A percentile compares a stretch with the other conserved stretches of the same genome.
phyloP scores from a whole-genome alignment of 805 yeast species.

The Ogataea chonburiensis region DNA sequence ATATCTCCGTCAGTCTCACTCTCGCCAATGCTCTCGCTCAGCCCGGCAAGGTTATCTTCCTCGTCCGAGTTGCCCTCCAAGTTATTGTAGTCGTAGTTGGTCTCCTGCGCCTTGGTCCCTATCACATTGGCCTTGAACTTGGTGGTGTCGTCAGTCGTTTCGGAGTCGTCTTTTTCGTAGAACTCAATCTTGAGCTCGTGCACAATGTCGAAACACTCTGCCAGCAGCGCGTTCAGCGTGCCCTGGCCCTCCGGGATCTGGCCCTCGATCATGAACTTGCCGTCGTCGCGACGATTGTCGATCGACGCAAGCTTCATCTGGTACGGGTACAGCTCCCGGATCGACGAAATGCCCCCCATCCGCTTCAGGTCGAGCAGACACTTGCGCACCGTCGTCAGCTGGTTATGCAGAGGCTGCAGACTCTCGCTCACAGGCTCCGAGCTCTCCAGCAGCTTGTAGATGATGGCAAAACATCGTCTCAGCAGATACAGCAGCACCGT shows the following conservation, averaged over 20 bases:
- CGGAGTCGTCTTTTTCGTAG: constrained; percentile 54
- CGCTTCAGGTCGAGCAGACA: constrained; percentile 87
- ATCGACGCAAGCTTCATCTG: constrained; percentile 90
- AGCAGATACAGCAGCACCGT: constrained; percentile 68
- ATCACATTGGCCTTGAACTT: constrained; percentile 34
- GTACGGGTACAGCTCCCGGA: constrained; percentile 91
- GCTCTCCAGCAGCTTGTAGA: constrained; percentile 84
- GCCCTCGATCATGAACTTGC: constrained; percentile 84
- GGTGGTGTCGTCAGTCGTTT: constrained; percentile 30
- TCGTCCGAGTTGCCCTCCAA: constrained; percentile 32
- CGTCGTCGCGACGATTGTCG: constrained; percentile 84
- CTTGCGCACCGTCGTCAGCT: constrained; percentile 84
- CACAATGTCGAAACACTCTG: constrained; percentile 91
- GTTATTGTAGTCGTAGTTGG: constrained; percentile 36
- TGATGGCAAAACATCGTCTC: constrained; percentile 87
- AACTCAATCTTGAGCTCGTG: constrained; percentile 88
- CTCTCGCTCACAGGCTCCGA: constrained; percentile 96
- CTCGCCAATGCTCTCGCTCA: constrained; percentile 33
- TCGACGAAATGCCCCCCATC: constrained; percentile 85
- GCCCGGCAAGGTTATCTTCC: constrained; percentile 32
- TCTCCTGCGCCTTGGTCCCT: constrained; percentile 38
- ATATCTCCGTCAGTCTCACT: constrained; percentile 24
- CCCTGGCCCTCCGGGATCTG: constrained; percentile 99
- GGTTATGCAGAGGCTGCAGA: constrained; percentile 90
- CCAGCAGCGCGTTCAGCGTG: constrained; percentile 81